Base-by-base conservation (phyloP, 306 rosid genomes). In the Corylus americana region DNA sequence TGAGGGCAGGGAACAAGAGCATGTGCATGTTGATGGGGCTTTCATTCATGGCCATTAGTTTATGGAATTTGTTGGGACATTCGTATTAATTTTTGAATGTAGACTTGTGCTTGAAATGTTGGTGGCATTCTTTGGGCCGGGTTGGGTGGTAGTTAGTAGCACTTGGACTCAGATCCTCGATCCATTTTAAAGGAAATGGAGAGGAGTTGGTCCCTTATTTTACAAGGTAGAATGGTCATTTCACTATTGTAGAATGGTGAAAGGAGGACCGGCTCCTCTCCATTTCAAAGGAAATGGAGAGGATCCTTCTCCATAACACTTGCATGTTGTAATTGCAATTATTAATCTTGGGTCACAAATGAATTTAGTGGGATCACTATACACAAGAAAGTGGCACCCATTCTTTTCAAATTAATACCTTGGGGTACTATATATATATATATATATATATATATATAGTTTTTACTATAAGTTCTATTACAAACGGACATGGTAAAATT, bases 1-100 rank as follows among this genome's bases (percentile, higher is more conserved):
- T 45, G 78, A 79, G 72, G 72, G n/a, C 13, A 78, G 86, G 93
- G 98, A 89, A 94, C 98, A 94, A 2, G 80, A 72, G 89, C 98
- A 92, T 91, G 98, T 94, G 98, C 85, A 77, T 86, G 87, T 87
- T 89, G 75, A 89, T 88, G 90, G 87, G 85, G 85, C 72, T 81
- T 75, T 81, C 79, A 53, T 83, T 89, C 10, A 80, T 85, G 91
- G 77, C 90, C 90, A 75, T 81, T 89, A 81, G 76, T 84, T 84
- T 64, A 59, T 81, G 50, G 76, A 75, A 87, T 67, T 87, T 79
- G 87, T 77, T 85, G 82, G 70, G 77, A 75, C 78, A 75, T 74
- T 80, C 75, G 82, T 76, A 84, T 83, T 61, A 71, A 79, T 77
- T 75, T 83, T 83, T 42, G 82, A 81, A 75, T 81, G 84, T 85